Conservation (phyloP, 176 grass and related monocot species). For the Triticum urartu region DNA sequence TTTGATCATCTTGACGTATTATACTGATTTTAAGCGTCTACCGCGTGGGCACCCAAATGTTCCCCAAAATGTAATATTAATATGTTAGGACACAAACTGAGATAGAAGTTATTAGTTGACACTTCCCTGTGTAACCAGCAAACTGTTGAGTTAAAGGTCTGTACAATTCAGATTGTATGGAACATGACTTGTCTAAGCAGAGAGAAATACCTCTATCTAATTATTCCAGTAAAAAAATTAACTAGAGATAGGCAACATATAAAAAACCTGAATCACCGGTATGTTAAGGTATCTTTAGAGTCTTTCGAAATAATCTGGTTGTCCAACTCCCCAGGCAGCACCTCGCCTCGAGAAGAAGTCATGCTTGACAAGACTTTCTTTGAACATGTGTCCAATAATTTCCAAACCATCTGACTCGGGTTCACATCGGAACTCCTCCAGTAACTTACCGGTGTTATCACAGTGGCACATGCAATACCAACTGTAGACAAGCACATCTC, state of each 20-base stretch:
- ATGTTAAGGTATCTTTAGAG: not conserved
- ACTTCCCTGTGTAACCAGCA: not conserved
- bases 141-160: not conserved
- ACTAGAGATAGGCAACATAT: too few relatives aligned
- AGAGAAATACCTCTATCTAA: not conserved
- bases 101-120: not conserved
- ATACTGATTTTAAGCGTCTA: not conserved
- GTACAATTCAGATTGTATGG: not conserved
- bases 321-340: not conserved
- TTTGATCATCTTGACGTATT: not conserved
- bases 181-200: not conserved
- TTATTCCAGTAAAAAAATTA: not conserved
- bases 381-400: not conserved
- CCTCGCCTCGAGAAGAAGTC: not conserved
- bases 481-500: not conserved
- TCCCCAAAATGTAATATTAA: not conserved
- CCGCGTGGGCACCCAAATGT: not conserved
- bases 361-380: not conserved
- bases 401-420: not conserved
- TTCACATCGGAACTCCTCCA: not conserved
- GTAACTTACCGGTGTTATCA: not conserved
- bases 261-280: not conserved
- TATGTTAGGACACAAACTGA: not conserved
- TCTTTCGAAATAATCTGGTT: not conserved
- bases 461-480: not conserved